phyloP scores from a whole-genome alignment of 2,329 filamentous ascomycete genomes.

The Beauveria scarabaeidicola region DNA sequence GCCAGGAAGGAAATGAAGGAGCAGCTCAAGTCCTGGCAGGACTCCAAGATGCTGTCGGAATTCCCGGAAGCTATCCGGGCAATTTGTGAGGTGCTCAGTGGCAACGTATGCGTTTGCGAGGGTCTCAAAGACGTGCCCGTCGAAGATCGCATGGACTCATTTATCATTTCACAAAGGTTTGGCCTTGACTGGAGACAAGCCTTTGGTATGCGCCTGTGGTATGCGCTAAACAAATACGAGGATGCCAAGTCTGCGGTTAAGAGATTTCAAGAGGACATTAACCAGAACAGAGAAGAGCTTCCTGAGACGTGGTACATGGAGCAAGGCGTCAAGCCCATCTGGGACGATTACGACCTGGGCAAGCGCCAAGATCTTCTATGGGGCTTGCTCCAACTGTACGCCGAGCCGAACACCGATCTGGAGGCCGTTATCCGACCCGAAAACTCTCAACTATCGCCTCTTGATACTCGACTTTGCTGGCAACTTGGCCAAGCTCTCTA shows the following conservation, averaged over 20 bases:
- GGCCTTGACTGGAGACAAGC: constrained; percentile 87
- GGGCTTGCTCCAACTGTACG: constrained; percentile 76
- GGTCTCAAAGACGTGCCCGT: constrained; percentile 63
- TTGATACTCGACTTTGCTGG: constrained; percentile 73
- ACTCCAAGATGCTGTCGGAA: constrained; percentile 76
- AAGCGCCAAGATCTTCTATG: constrained; percentile 72
- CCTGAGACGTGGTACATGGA: constrained; percentile 67
- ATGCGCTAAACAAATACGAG: constrained; percentile 61
- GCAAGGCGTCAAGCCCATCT: constrained; percentile 47
- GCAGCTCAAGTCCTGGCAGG: constrained; percentile 78
- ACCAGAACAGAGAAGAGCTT: constrained; percentile 59
- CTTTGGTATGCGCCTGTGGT: constrained; percentile 88
- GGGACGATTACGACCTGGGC: constrained; percentile 50
- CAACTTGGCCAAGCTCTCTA: constrained; percentile 66
- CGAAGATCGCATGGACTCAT: constrained; percentile 73
- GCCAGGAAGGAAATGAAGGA: constrained; percentile 66
- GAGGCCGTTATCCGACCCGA: constrained; percentile 68
- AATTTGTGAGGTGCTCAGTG: constrained; percentile 80
- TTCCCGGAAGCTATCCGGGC: constrained; percentile 77
- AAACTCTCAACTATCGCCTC: constrained; percentile 64
- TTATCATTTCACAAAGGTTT: constrained; percentile 77
- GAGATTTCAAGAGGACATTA: constrained; percentile 65
- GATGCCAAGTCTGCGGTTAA: constrained; percentile 60
- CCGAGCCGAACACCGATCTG: constrained; percentile 48
- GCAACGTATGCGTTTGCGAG: constrained; percentile 76